Base-by-base conservation (phyloP, 495 filamentous ascomycete species). In the Jackrogersella multiformis region DNA sequence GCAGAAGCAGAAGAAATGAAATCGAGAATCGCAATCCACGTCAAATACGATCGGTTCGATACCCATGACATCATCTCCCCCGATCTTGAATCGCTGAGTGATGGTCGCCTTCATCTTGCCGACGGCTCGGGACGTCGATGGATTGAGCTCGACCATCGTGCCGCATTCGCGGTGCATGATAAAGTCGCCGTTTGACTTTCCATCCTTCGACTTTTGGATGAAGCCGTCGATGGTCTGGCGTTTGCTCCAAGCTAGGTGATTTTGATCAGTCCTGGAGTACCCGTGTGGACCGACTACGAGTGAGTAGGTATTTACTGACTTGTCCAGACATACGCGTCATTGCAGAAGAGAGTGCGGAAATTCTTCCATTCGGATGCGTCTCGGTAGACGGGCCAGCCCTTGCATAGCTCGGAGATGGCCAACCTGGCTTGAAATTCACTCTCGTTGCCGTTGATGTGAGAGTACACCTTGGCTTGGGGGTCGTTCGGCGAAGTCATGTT, bases 21-120 rank as follows among this genome's bases (percentile, higher is more conserved):
- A 89, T 1, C 86, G 85, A 68, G 85, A 87, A 71, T 90, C 87
- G 42, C 80, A 81, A 68, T 89, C 86, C 10, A 86, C 86, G 54
- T 89, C 86, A 28, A 84, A 86, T 51, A 84, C 79, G 45, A 77
- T 72, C 0, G 73, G 73, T 8, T 73, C 70, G 16, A 69, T 41
- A 0, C 68, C 73, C n/a, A 36, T 58, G 13, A 67, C 72, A n/a
- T 76, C 74, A 20, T 70, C 58, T 1, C 75, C 73, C 18, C 60
- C 56, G 32, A 84, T 78, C 2, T 44, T 70, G 75, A 90, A 89
- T 30, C 87, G 82, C 73, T 90, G 87, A 1, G 87, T 89, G 73
- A 89, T 90, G 39, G 86, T 88, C 1, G 87, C 87, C 73, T 90
- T 90, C 85, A 90, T 86, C 76, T 89, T 90, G 61, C 86, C 86